Evolutionary conservation across 129 eudicot genomes (phyloP).

Genomic region (Solidago caesia): DNA sequence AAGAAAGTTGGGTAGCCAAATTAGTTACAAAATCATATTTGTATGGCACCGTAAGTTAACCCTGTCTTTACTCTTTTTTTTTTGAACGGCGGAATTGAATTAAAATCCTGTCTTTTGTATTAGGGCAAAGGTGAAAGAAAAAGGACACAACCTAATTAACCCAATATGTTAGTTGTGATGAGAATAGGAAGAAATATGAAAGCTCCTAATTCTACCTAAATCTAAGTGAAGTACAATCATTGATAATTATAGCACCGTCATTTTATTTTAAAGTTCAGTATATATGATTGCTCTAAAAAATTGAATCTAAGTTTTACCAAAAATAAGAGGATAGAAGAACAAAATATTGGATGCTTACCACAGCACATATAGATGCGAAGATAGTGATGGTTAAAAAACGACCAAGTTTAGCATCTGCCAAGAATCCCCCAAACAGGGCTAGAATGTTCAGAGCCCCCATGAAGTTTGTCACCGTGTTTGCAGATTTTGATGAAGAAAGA

Average conservation of each 20-base stretch:
- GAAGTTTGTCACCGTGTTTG: slow-evolving; percentile 88
- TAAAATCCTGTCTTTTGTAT: slow-evolving; percentile 2
- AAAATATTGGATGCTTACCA: slow-evolving; percentile 43
- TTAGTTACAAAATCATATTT: not conserved
- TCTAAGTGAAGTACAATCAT: slow-evolving; percentile 20
- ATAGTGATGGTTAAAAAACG: slow-evolving; percentile 83
- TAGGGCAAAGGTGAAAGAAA: slow-evolving; percentile 15
- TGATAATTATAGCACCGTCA: not conserved
- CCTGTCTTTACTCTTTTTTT: not conserved
- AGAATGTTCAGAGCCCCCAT: slow-evolving; percentile 91
- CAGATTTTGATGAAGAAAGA: slow-evolving; percentile 82
- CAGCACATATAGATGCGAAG: slow-evolving; percentile 73
- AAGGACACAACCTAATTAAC: slow-evolving; percentile 25
- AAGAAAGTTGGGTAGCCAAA: slow-evolving; percentile 6
- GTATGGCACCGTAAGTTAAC: not conserved
- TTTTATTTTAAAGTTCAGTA: not conserved
- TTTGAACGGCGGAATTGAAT: not conserved
- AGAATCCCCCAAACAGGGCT: slow-evolving; percentile 82
- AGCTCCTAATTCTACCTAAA: slow-evolving; percentile 24
- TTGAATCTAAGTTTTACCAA: slow-evolving; percentile 13
- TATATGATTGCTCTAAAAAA: not conserved
- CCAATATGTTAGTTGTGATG: not conserved
- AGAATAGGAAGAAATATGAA: not conserved
- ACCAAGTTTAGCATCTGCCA: slow-evolving; percentile 96
- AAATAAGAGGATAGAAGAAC: not conserved